Evolutionary conservation across 2,329 filamentous ascomycete genomes (phyloP), one percentile per base, ranked within the genome.

Genomic region (Diaporthe aspalathi): DNA sequence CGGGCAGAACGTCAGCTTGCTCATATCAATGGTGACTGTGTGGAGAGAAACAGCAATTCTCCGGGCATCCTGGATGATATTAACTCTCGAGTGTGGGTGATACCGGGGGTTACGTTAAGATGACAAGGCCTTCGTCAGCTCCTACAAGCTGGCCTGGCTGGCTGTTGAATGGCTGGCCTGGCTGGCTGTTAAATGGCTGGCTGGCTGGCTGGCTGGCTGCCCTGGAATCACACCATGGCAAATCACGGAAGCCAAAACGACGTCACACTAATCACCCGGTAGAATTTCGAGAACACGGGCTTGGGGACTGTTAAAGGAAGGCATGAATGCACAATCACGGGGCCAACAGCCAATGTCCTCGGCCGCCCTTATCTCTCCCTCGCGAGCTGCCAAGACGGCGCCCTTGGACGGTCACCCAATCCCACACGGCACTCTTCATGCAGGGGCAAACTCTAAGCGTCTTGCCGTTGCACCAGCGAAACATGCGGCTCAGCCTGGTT

Each of bases 291-390:
- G 60, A 49, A 14, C 43, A 63, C 60, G 60, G 60, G 60, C 60
- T 49, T 63, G 27, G n/a, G 49, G 60, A 6, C 60, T 49, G 29
- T 63, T 63, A 63, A 63, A 12, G 60, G 60, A 63, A 63, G 60
- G 60, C 60, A 35, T 38, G 27, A 63, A 38, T 49, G 20, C 60
- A 63, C 20, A 27, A 20, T 49, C 29, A 3, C 29, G 17, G 27
- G 27, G 12, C 60, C 12, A n/a, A n/a, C 38, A 63, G 60, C 60
- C 60, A 63, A 63, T 63, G 60, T 32, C 45, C 24, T 49, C 43
- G 16, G 12, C 43, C 60, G 27, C 45, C 5, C 60, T 63, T 63
- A 63, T 63, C 60, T 63, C 60, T 24, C 57, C 57, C n/a, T 16
- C 2, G 12, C 32, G 57, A 27, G 27, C 43, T 24, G 60, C 60